Base-by-base conservation (phyloP, 2,329 filamentous ascomycete species). In the Ascochyta clinopodiicola region DNA sequence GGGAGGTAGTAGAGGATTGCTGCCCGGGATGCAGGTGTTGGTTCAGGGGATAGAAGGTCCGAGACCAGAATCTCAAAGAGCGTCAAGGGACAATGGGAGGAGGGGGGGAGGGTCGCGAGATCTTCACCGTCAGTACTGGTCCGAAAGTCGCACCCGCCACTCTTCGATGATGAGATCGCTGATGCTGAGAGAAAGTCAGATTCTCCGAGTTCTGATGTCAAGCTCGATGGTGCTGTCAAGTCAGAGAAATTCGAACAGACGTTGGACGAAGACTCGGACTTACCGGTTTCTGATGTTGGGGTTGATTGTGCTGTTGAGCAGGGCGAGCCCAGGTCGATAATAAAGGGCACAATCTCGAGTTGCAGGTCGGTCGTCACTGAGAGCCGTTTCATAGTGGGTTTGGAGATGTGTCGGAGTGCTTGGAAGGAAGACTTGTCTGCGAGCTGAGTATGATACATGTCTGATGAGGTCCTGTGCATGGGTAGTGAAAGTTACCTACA, bases 1-100 rank as follows among this genome's bases (percentile, higher is more conserved):
- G 19, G 31, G 9, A 44, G 21, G 17, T 53, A 47, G 38, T 38
- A 38, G 17, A 53, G 31, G 2, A 44, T 38, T 8, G 51, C 44
- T 9, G 38, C 35, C 4, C 49, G 42, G 2, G 25, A 15, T 7
- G 15, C n/a, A 5, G 38, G 25, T 0, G 32, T 25, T 31, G 29
- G 29, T 31, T 31, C 12, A 13, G 4, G 12, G 12, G 29, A 31
- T 31, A 10, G 12, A 1, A 19, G 19, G 31, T 48, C 27, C 3
- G 7, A 15, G 10, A 13, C 12, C 2, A 54, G 34, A 17, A 12
- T 29, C n/a, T 39, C 39, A 25, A 34, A 29, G 4, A 29, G 32
- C 8, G 9, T 22, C 1, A 39, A 22, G 3, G 32, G 29, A 4
- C 6, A 13, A 9, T 13, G 24, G 1, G 31, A 43, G 2, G 43